Conservation (phyloP, 2,329 filamentous ascomycete species). For the Madurella mycetomatis region DNA sequence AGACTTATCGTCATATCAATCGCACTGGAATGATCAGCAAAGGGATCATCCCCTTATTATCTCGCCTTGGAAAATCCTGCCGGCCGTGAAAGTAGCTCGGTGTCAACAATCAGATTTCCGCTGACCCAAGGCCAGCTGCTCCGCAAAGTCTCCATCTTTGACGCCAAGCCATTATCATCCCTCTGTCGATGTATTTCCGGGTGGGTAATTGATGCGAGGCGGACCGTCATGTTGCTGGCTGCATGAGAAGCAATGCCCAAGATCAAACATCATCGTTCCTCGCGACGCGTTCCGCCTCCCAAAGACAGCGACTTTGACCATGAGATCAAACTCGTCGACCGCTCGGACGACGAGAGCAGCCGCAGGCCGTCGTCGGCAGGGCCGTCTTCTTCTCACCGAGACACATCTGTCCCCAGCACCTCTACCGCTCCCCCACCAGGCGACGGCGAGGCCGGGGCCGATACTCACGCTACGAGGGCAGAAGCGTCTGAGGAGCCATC, state of each 20-base stretch:
- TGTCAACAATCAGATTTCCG: not conserved
- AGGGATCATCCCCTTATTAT: not conserved
- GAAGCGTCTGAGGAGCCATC: conserved; percentile 9
- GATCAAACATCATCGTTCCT: conserved; percentile 40
- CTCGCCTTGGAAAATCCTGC: not conserved
- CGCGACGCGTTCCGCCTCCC: conserved; percentile 51
- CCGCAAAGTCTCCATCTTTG: conserved; percentile 1
- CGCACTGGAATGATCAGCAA: not conserved
- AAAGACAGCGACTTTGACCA: conserved; percentile 64
- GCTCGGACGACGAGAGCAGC: conserved; percentile 18
- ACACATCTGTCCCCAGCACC: not conserved
- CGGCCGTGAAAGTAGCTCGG: not conserved
- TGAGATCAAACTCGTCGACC: conserved; percentile 61
- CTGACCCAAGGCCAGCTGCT: not conserved
- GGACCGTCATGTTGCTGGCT: conserved; percentile 8
- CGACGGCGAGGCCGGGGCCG: not conserved
- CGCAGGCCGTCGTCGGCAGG: conserved; percentile 8
- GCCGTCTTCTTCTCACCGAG: conserved; percentile 12
- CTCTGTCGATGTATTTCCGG: conserved; percentile 6
- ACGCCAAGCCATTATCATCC: not conserved
- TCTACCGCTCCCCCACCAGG: not conserved
- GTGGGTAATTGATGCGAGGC: not conserved
- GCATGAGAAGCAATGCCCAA: conserved; percentile 35
- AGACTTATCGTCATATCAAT: not conserved
- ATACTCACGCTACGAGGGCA: not conserved